Evolutionary conservation across 1,139 yeast species (phyloP).

Genomic region (Spathaspora sp.): DNA sequence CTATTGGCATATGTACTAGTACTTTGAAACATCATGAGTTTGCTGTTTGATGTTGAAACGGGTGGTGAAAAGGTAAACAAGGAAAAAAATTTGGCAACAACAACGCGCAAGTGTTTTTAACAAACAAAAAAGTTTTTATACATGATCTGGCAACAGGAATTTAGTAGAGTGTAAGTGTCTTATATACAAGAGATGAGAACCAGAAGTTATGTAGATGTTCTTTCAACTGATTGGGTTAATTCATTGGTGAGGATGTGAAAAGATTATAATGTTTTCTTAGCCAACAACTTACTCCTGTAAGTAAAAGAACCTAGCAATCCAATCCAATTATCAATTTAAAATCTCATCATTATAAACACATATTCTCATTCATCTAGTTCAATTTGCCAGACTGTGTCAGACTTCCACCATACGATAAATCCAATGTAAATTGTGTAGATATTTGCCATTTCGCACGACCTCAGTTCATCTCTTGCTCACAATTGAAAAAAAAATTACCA

Average conservation of each 20-base stretch:
- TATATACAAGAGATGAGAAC: too few species aligned
- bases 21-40: background rate
- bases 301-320: too few species aligned
- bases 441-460: conserved; percentile 2
- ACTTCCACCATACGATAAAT: too few species aligned
- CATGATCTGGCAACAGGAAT: background rate
- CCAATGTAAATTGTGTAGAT: background rate
- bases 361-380: too few species aligned
- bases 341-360: too few species aligned
- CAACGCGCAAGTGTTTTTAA: background rate
- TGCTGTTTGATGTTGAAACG: background rate
- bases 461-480: background rate
- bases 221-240: too few species aligned
- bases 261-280: too few species aligned
- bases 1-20: background rate
- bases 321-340: too few species aligned
- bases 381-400: too few species aligned
- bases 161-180: background rate
- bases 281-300: too few species aligned
- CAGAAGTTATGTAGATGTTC: too few species aligned
- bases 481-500: background rate
- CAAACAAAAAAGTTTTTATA: background rate
- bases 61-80: background rate
- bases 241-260: too few species aligned
- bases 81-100: background rate